Conservation (phyloP, 1,139 yeast species). For the Pichia sp. region DNA sequence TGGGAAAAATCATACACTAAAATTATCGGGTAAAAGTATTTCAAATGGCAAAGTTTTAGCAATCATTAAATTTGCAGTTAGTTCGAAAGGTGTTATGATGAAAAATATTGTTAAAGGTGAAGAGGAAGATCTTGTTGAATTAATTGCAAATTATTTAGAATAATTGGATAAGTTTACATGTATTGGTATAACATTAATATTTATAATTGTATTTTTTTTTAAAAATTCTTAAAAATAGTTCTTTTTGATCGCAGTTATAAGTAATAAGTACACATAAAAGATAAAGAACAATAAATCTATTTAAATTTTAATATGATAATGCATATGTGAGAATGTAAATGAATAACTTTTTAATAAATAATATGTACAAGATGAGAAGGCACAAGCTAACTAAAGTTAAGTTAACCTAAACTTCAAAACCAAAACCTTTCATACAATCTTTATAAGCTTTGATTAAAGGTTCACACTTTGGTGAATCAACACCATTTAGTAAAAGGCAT, state of each 20-base stretch:
- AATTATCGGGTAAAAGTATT: conserved; percentile 76
- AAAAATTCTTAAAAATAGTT: background rate
- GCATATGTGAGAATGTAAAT: no score
- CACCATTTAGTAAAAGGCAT: conserved; percentile 76
- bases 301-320: no score
- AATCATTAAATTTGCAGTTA: conserved; percentile 62
- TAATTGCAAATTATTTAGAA: conserved; percentile 40
- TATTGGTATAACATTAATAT: background rate
- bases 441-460: conserved; percentile 66
- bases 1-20: conserved; percentile 54
- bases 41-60: conserved; percentile 68
- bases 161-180: conserved; percentile 11
- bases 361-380: background rate
- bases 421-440: conserved; percentile 85
- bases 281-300: no score
- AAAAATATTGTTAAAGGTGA: conserved; percentile 71
- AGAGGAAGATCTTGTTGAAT: conserved; percentile 40
- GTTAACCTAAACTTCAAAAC: conserved; percentile 47
- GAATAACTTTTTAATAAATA: no score
- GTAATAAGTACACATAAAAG: background rate
- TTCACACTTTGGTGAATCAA: conserved; percentile 78
- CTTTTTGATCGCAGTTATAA: background rate
- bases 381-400: background rate
- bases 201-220: background rate
- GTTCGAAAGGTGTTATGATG: conserved; percentile 70